Evolutionary conservation across 75 land plant genomes (phyloP).

Genomic region (Adiantum capillusveneris): DNA sequence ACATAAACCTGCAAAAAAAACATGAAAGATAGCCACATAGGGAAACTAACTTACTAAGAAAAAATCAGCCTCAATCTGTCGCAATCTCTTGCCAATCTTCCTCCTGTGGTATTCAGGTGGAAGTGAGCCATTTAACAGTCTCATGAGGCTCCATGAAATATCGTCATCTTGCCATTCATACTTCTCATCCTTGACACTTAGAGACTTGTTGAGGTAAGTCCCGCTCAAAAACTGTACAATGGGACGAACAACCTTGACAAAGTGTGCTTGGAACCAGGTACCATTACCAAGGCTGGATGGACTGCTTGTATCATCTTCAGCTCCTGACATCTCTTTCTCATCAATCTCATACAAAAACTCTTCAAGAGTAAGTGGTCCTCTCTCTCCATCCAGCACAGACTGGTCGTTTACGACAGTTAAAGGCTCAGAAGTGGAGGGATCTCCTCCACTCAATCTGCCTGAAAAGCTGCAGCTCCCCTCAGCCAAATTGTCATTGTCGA

Average conservation of each 20-base stretch:
- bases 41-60: constrained; percentile 13
- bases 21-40: background rate
- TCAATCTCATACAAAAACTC: too few relatives aligned
- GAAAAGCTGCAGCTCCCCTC: too few relatives aligned
- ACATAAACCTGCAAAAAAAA: too few relatives aligned
- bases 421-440: too few relatives aligned
- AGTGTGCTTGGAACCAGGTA: constrained; percentile 1
- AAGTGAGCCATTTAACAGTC: constrained; percentile 16
- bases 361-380: too few relatives aligned
- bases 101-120: constrained; percentile 10
- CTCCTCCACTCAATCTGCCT: too few relatives aligned
- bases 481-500: too few relatives aligned
- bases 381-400: too few relatives aligned
- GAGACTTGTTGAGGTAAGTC: background rate
- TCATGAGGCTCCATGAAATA: constrained; percentile 11
- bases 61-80: constrained; percentile 22
- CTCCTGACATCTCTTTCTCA: too few relatives aligned
- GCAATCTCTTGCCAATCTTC: constrained; percentile 12
- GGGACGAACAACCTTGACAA: constrained; percentile 8
- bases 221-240: constrained; percentile 15
- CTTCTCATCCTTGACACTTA: background rate
- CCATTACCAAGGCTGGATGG: too few relatives aligned
- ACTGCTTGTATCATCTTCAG: too few relatives aligned
- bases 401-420: too few relatives aligned
- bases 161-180: background rate